Evolutionary conservation across 768 basidiomycete genomes (phyloP).

Genomic region (Trametes cinnabarina): DNA sequence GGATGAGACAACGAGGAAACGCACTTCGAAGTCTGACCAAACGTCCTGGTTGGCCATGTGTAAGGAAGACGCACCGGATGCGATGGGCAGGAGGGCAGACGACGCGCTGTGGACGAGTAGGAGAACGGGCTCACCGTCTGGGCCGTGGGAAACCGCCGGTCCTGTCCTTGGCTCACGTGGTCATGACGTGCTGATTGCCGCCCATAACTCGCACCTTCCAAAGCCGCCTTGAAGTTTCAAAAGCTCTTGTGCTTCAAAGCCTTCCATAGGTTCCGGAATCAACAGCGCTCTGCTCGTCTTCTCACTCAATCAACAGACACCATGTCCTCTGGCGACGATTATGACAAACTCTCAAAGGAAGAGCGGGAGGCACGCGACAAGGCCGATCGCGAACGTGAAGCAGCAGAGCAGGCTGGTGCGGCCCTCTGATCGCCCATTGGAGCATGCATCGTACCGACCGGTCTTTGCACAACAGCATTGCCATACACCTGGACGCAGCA

Average conservation of each 20-base stretch:
- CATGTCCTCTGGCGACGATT: conserved; percentile 46
- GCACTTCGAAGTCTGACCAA: conserved; percentile 77
- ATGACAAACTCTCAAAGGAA: conserved; percentile 75
- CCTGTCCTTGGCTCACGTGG: conserved; percentile 10
- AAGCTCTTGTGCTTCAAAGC: not conserved
- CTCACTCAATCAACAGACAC: conserved; percentile 9
- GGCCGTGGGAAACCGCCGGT: conserved; percentile 7
- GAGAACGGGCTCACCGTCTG: conserved; percentile 6
- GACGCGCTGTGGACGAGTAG: conserved; percentile 8
- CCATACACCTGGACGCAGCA: conserved; percentile 94
- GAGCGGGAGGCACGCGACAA: conserved; percentile 74
- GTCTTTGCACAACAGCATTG: conserved; percentile 50
- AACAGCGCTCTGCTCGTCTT: conserved; percentile 29
- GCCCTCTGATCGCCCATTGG: conserved; percentile 21
- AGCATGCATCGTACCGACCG: conserved; percentile 21
- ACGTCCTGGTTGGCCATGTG: conserved; percentile 59
- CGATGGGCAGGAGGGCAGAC: not conserved
- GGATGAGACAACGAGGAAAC: conserved; percentile 25
- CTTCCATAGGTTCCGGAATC: not conserved
- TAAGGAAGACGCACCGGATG: conserved; percentile 8
- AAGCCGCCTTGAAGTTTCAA: not conserved
- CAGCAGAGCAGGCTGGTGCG: conserved; percentile 78
- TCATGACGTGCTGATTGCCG: conserved; percentile 1
- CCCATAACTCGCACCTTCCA: not conserved
- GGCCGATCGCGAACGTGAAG: conserved; percentile 65